phyloP scores from a whole-genome alignment of 2,329 filamentous ascomycete genomes.

The Penicillium sp. region DNA sequence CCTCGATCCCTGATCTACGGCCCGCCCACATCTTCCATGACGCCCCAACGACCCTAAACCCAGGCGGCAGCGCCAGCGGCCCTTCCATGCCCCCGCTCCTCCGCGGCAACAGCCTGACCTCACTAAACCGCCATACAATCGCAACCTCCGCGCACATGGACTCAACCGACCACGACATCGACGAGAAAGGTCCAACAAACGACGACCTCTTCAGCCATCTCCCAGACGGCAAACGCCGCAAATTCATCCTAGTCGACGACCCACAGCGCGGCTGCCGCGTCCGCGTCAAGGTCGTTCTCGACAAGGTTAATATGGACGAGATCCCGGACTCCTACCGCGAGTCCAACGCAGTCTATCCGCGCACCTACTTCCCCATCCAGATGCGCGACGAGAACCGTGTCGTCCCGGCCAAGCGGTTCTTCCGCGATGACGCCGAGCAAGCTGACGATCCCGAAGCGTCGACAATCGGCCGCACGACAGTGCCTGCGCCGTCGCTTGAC shows the following conservation, averaged over 20 bases:
- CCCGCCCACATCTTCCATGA: conserved; percentile 65
- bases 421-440: conserved; percentile 59
- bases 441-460: conserved; percentile 35
- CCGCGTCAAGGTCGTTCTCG: conserved; percentile 83
- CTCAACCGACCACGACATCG: conserved; percentile 18
- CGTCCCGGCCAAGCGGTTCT: conserved; percentile 65
- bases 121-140: conserved; percentile 29
- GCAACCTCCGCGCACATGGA: conserved; percentile 27
- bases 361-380: conserved; percentile 83
- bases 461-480: conserved; percentile 41
- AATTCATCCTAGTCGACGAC: conserved; percentile 94
- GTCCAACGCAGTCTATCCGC: conserved; percentile 78
- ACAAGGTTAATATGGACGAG: conserved; percentile 85
- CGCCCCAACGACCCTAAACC: conserved; percentile 57
- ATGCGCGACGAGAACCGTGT: conserved; percentile 72
- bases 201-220: conserved; percentile 76
- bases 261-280: conserved; percentile 70
- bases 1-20: conserved; percentile 54
- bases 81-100: conserved; percentile 58
- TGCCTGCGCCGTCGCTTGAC: conserved; percentile 55
- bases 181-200: conserved; percentile 35
- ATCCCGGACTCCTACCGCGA: conserved; percentile 93
- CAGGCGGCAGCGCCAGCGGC: conserved; percentile 31
- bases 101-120: conserved; percentile 46
- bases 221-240: conserved; percentile 81